Conservation (phyloP, 208 protist genomes). For the Blechomonas ayalai region DNA sequence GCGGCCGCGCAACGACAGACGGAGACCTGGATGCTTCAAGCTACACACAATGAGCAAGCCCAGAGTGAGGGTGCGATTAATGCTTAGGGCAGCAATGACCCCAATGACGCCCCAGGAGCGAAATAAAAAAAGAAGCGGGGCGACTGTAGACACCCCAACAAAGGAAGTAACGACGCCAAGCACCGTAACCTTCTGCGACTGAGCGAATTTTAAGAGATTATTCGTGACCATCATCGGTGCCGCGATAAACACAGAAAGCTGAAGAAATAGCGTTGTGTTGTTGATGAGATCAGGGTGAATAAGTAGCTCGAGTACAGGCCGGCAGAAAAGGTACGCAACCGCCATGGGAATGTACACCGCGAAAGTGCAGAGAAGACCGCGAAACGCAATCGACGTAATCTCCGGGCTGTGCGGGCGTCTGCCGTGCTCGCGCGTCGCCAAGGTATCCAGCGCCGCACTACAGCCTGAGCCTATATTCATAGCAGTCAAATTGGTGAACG, state of each 20-base stretch:
- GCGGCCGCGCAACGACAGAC: conserved; percentile 10
- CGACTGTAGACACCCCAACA: conserved; percentile 7
- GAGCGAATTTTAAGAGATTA: conserved; percentile 25
- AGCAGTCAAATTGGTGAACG: conserved; percentile 26
- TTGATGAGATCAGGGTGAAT: conserved; percentile 21
- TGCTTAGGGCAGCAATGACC: conserved; percentile 15
- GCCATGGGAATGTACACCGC: conserved; percentile 21
- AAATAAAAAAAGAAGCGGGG: conserved; percentile 15
- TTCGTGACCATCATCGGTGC: conserved; percentile 26
- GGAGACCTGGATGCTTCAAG: conserved; percentile 7
- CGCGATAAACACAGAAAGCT: conserved; percentile 23
- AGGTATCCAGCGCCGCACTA: conserved; percentile 17
- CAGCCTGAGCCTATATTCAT: conserved; percentile 25
- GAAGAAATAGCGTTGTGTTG: conserved; percentile 20
- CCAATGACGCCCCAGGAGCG: conserved; percentile 4
- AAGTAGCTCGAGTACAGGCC: conserved; percentile 12
- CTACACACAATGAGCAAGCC: not conserved
- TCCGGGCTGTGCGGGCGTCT: conserved; percentile 18
- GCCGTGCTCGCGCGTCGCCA: conserved; percentile 28
- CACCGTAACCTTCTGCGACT: conserved; percentile 24
- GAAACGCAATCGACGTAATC: conserved; percentile 15
- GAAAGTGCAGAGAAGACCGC: conserved; percentile 19
- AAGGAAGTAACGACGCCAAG: conserved; percentile 14
- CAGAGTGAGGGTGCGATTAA: conserved; percentile 14
- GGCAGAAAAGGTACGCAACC: conserved; percentile 24